These are phyloP conservation scores for Westerdykella sp. DNA, from an alignment of 2,329 filamentous ascomycete species.

Conservation along the genomic window DNA sequence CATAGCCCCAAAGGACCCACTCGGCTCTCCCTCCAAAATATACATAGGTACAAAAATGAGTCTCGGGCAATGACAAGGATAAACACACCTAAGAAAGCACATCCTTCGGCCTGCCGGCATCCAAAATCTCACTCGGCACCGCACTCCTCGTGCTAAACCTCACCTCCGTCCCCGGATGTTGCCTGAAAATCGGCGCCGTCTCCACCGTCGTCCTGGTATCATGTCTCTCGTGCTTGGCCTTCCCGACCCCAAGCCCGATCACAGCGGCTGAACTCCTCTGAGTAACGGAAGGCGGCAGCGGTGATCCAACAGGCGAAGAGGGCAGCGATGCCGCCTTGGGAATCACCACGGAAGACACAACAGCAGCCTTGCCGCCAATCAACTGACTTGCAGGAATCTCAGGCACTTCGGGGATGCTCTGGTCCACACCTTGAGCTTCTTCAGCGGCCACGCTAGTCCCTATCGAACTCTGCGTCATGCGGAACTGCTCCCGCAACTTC, in stretches of 20 bases:
- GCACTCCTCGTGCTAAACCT: slow-evolving; percentile 33
- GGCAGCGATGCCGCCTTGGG: neutral
- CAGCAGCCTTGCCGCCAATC: slow-evolving; percentile 4
- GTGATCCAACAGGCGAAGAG: neutral
- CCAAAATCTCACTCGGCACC: slow-evolving; percentile 36
- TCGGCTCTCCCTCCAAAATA: too few species aligned
- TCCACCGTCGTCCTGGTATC: slow-evolving; percentile 26
- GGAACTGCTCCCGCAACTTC: slow-evolving; percentile 31
- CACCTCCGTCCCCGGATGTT: slow-evolving; percentile 37
- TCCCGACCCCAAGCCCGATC: neutral
- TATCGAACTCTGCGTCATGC: slow-evolving; percentile 24
- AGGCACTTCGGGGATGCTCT: slow-evolving; percentile 25
- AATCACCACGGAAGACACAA: neutral
- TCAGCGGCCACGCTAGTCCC: neutral
- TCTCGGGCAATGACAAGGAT: too few species aligned
- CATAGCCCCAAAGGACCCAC: too few species aligned
- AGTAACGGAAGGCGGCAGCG: neutral
- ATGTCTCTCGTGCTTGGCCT: slow-evolving; percentile 26
- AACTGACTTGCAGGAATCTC: slow-evolving; percentile 18
- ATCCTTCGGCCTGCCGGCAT: slow-evolving; percentile 14
- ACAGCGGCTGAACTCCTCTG: neutral
- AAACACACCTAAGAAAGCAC: slow-evolving; percentile 11
- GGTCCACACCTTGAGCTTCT: neutral
- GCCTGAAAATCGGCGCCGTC: slow-evolving; percentile 38
- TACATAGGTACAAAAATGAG: too few species aligned